Conservation (phyloP, 371 early-diverging fungal species). For the Mucor indicus region DNA sequence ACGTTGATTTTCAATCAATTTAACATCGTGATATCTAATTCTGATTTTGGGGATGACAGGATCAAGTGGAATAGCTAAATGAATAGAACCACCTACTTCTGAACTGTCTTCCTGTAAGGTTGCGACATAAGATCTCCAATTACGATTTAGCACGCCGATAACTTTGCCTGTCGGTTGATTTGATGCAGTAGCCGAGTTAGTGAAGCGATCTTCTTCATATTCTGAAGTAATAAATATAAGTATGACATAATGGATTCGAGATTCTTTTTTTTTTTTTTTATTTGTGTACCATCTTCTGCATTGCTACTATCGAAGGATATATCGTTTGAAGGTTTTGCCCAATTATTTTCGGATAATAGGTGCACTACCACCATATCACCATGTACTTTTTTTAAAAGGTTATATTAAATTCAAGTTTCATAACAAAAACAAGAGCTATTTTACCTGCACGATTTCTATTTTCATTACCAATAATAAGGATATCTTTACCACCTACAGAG, state of each 20-base stretch:
- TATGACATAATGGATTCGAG: neutral
- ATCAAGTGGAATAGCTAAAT: constrained; percentile 82
- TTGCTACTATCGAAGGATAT: constrained; percentile 50
- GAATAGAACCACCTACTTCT: constrained; percentile 55
- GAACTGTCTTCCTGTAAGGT: constrained; percentile 73
- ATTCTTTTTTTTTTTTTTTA: neutral
- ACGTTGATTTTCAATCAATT: constrained; percentile 65
- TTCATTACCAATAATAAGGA: constrained; percentile 67
- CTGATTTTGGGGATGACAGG: constrained; percentile 86
- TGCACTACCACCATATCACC: constrained; percentile 85
- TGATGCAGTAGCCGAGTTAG: constrained; percentile 11
- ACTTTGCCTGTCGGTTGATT: constrained; percentile 65
- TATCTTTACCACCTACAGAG: constrained; percentile 50
- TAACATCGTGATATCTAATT: constrained; percentile 79
- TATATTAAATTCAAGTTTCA: neutral
- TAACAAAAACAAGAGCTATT: neutral
- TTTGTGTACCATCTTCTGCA: constrained; percentile 39
- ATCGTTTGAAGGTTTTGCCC: constrained; percentile 51
- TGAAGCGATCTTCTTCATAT: constrained; percentile 17
- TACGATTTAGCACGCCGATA: constrained; percentile 81
- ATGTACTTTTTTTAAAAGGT: constrained; percentile 42
- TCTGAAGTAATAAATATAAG: constrained; percentile 1
- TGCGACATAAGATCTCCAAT: constrained; percentile 90
- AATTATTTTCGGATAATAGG: constrained; percentile 61
- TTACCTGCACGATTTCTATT: constrained; percentile 73